Conservation (phyloP, 352 stramenopile species). For the Phytophthora tubulina region DNA sequence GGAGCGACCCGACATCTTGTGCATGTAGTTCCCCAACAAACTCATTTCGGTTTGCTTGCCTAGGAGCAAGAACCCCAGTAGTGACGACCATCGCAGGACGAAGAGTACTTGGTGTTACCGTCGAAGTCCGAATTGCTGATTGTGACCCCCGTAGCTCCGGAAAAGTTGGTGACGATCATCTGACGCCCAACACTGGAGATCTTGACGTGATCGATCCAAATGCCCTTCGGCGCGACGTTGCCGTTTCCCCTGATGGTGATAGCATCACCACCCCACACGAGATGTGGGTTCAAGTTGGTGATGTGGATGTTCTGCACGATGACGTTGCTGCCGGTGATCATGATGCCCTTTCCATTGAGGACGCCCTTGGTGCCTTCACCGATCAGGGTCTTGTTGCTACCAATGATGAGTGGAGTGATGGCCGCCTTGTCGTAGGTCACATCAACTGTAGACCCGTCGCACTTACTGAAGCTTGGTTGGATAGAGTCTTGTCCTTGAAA, state of each 20-base stretch:
- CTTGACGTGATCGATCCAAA: conserved; percentile 68
- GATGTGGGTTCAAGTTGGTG: too few species aligned
- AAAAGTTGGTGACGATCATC: conserved; percentile 49
- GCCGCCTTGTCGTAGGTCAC: conserved; percentile 56
- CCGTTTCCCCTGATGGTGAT: too few species aligned
- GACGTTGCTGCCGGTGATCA: too few species aligned
- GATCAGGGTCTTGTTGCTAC: conserved; percentile 56
- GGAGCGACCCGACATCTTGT: conserved; percentile 52
- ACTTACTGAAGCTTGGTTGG: conserved; percentile 43
- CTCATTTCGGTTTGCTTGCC: conserved; percentile 47
- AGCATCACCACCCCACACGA: too few species aligned
- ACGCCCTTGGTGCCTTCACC: conserved; percentile 47
- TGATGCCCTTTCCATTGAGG: too few species aligned
- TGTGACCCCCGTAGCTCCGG: conserved; percentile 40
- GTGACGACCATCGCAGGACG: conserved; percentile 53
- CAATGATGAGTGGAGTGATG: conserved; percentile 35
- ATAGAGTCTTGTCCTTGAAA: conserved; percentile 58
- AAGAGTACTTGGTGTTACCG: conserved; percentile 45
- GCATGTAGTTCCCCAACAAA: conserved; percentile 55
- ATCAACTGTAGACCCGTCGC: conserved; percentile 26
- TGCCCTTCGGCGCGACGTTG: conserved; percentile 29
- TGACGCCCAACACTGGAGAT: conserved; percentile 49
- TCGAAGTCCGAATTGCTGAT: conserved; percentile 68
- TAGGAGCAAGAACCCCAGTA: conserved; percentile 57
- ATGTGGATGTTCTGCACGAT: too few species aligned